These are phyloP conservation scores for Phytopythium litorale DNA, from an alignment of 352 stramenopile genomes.

Conservation along the genomic window DNA sequence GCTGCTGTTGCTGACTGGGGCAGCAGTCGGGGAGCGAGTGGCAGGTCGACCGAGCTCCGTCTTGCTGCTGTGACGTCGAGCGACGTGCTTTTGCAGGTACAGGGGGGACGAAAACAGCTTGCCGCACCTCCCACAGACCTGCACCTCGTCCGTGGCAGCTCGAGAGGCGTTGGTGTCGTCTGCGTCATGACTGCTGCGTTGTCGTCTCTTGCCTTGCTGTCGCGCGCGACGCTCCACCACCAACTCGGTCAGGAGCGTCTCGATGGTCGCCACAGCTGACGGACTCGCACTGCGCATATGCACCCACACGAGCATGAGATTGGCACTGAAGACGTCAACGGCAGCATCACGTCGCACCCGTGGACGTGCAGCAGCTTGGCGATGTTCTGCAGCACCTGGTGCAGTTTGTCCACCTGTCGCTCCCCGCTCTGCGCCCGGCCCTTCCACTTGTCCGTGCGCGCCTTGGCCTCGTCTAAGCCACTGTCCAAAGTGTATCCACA, in stretches of 20 bases:
- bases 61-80: slow-evolving; percentile 35
- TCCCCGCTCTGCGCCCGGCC: slow-evolving; percentile 33
- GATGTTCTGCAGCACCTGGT: slow-evolving; percentile 74
- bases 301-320: slow-evolving; percentile 13
- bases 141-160: slow-evolving; percentile 36
- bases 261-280: slow-evolving; percentile 50
- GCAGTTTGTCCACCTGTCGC: slow-evolving; percentile 66
- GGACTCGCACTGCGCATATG: slow-evolving; percentile 24
- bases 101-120: slow-evolving; percentile 63
- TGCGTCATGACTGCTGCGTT: slow-evolving; percentile 6
- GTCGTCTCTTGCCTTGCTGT: slow-evolving; percentile 7
- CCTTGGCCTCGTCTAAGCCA: slow-evolving; percentile 35
- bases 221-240: slow-evolving; percentile 22
- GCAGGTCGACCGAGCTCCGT: neutral
- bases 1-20: slow-evolving; percentile 7
- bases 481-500: slow-evolving; percentile 12
- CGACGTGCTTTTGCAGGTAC: slow-evolving; percentile 65
- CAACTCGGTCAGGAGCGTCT: slow-evolving; percentile 48
- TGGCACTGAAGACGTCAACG: neutral
- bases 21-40: neutral
- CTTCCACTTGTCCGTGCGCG: slow-evolving; percentile 54
- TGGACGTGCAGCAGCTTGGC: slow-evolving; percentile 68
- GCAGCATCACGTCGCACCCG: slow-evolving; percentile 22
- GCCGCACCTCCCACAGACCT: slow-evolving; percentile 54
- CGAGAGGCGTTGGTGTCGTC: slow-evolving; percentile 5